Base-by-base conservation (phyloP, 2,329 filamentous ascomycete species). In the Plenodomus lindquistii region DNA sequence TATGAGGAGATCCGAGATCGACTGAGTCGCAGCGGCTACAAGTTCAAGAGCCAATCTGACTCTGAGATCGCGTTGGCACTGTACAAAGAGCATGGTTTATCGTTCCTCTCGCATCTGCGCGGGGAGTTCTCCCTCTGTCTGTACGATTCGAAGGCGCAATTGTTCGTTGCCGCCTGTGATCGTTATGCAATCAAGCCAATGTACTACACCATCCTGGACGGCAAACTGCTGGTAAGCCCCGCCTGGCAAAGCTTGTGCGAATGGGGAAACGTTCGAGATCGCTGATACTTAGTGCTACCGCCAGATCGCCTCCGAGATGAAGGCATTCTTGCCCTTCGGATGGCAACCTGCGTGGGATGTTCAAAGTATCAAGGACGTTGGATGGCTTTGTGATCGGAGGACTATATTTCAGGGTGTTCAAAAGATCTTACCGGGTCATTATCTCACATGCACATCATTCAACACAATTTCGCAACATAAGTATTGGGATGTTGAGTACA, bases 141-240 rank as follows among this genome's bases (percentile, higher is more conserved):
- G 1, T 81, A 77, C 46, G 81, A 84, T 52, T 72, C 73, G 13
- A 65, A 70, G 13, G 59, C 65, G 1, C 48, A 57, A 31, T 18
- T 55, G 11, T 67, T 82, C 35, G 63, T 84, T 31, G 79, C 76
- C 0, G 80, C 72, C 1, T 66, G 80, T 16, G 81, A 85, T 59
- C 75, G 81, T 0, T 83, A 77, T 59, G 81, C 81, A 3, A 79
- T 84, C 57, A 84, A 84, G 61, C 80, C 81, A 2, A 70, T 84
- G 16, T 79, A 80, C 47, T 83, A 76, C 66, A 82, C 79, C 0
- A 49, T 75, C 1, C 54, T 72, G 1, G 63, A 64, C 5, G 69
- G 66, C 5, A 65, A 69, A 46, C 46, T 84, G 3, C 62, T 82
- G 22, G 54, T 57, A 47, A 39, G 51, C n/a, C 4, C 2, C 19